Conservation (phyloP, 441 rosid genomes). For the Flueggea neowawraea region DNA sequence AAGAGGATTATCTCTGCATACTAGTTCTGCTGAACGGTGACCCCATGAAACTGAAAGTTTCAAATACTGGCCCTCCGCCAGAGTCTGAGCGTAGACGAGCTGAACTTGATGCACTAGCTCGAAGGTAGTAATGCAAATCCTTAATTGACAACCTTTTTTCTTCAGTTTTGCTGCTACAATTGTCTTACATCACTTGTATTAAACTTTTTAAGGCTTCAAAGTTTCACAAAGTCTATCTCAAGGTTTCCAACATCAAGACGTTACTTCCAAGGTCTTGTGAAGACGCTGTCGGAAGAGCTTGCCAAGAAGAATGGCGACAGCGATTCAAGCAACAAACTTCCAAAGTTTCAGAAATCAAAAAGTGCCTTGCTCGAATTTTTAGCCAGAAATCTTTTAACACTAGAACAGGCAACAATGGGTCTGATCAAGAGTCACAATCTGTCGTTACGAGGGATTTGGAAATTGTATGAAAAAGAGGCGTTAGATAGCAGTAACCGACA, state of each 20-base stretch:
- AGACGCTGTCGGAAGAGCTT: constrained; percentile 55
- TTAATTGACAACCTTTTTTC: neutral
- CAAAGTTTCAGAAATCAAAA: constrained; percentile 38
- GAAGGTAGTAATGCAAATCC: constrained; percentile 50
- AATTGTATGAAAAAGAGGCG: constrained; percentile 27
- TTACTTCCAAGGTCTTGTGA: constrained; percentile 53
- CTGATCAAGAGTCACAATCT: constrained; percentile 47
- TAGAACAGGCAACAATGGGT: constrained; percentile 36
- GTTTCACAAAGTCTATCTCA: constrained; percentile 77
- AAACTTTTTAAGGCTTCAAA: constrained; percentile 52
- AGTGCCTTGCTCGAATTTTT: constrained; percentile 49
- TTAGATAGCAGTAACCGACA: neutral
- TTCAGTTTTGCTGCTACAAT: neutral
- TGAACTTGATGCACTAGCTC: constrained; percentile 83
- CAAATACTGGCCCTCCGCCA: constrained; percentile 46
- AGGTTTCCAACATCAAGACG: constrained; percentile 89
- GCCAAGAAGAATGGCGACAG: constrained; percentile 40
- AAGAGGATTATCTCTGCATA: constrained; percentile 82
- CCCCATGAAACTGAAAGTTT: constrained; percentile 50
- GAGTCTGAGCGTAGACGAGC: constrained; percentile 67
- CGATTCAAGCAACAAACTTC: constrained; percentile 15
- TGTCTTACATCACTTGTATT: constrained; percentile 1
- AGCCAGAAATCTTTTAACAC: constrained; percentile 55
- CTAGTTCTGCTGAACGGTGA: constrained; percentile 65
- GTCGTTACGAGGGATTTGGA: constrained; percentile 34